Evolutionary conservation across 2,329 filamentous ascomycete genomes (phyloP), one percentile per base, ranked within the genome.

Genomic region (Microcera coccophila): DNA sequence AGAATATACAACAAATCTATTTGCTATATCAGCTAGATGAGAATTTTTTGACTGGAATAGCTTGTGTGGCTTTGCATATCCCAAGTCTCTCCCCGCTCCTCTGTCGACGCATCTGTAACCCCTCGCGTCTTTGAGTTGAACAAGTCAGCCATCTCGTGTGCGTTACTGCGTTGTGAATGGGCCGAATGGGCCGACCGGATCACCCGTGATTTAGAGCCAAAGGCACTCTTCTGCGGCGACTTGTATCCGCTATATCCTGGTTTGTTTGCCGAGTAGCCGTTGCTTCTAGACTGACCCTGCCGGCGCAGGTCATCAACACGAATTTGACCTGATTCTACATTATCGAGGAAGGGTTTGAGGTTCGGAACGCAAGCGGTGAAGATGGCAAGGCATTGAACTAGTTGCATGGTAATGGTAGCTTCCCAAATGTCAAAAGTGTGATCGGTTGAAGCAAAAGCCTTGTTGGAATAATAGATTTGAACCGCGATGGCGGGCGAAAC

Each of bases 281-380:
- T 52, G 34, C 54, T 55, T 28, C 52, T 54, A 2, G 43, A 53
- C 36, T 61, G 59, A 26, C 55, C 57, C 19, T 60, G 53, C 15
- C 58, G 44, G 3, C 58, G 46, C 9, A 59, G n/a, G 17, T 61
- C 58, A 29, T 61, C 58, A 34, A 59, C 43, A 1, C 54, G 57
- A n/a, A 59, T 60, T 32, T 61, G 58, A 0, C 58, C 58, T 0
- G 58, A 60, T 18, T 61, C 53, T 0, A 61, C 37, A 16, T 55
- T 61, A 34, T 61, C 57, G 18, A 61, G 53, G 35, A 61, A 61
- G 0, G 56, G 59, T 21, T 61, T 61, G 22, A 61, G 58, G 37
- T 59, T 59, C 22, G 59, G 59, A 5, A 59, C 35, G 36, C 59
- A 61, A 5, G 53, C 53, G 5, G 55, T 57, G 11, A 61, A 41